Evolutionary conservation across 768 basidiomycete genomes (phyloP), one percentile per base, ranked within the genome.

Genomic region (Grammothele lineata): DNA sequence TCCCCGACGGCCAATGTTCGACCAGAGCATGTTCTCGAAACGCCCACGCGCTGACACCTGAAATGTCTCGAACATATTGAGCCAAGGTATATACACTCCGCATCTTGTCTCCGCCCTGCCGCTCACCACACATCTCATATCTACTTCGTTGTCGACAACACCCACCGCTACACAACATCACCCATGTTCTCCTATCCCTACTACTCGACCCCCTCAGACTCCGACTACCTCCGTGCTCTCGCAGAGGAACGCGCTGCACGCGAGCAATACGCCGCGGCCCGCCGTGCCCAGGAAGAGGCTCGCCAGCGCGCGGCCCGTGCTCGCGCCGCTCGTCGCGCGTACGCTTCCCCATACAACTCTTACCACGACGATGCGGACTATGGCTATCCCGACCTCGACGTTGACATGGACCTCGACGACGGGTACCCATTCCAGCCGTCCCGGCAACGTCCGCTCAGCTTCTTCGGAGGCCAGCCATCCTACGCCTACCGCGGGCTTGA

Each of bases 161-260:
- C 27, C 37, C 10, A 12, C 10, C 30, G 25, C 23, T 19, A 22
- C 24, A 39, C 37, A 23, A n/a, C n/a, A 25, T 39, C 40, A 27
- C 27, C 37, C 51, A 53, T 53, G 51, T 53, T 24, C 43, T 43
- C 46, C 24, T 51, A 51, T 40, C 26, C 32, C 40, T 38, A 32
- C 14, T 36, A 41, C n/a, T 40, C 51, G 14, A 40, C 51, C 15
- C 35, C 36, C 5, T 46, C 47, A 44, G 53, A 57, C 42, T 35
- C 49, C 23, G 57, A 54, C n/a, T 63, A 63, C 52, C 39, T 55
- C 12, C 57, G 55, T 21, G 60, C 60, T 8, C 52, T 63, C 18
- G 59, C 62, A 14, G 60, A 63, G 19, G 62, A 63, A 40, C 59
- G 54, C n/a, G 60, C 62, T 14, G 62, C 62, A 5, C 59, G 57